Evolutionary conservation across 2,329 filamentous ascomycete species (phyloP).

Genomic region (Aspergillus thermomutatus): DNA sequence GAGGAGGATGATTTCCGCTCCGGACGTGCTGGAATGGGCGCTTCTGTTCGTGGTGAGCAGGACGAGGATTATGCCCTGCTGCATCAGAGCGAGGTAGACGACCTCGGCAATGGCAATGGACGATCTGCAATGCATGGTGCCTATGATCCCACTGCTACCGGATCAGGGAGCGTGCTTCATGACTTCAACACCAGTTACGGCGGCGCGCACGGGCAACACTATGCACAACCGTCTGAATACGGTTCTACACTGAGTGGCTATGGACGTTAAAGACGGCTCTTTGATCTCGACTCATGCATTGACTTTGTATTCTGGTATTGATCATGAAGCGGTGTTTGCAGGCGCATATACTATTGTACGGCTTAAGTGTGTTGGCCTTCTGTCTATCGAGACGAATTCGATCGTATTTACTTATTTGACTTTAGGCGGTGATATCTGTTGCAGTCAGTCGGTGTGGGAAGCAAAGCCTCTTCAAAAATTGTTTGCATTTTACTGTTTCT

Average conservation of each 20-base stretch:
- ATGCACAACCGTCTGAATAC: conserved; percentile 18
- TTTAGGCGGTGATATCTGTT: neutral
- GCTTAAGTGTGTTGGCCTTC: conserved; percentile 12
- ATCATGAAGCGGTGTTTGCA: conserved; percentile 32
- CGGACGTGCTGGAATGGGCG: conserved; percentile 39
- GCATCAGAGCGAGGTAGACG: conserved; percentile 46
- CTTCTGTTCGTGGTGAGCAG: conserved; percentile 38
- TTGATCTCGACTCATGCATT: neutral
- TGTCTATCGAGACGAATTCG: neutral
- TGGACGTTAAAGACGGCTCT: conserved; percentile 2
- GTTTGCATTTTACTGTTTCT: neutral
- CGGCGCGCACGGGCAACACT: conserved; percentile 37
- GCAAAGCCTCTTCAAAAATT: neutral
- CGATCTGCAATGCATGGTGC: conserved; percentile 35
- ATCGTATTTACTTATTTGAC: neutral
- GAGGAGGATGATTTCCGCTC: conserved; percentile 45
- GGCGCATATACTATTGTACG: conserved; percentile 26
- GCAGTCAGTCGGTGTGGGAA: neutral
- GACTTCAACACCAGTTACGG: conserved; percentile 43
- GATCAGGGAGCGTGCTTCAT: conserved; percentile 32
- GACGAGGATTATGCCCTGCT: conserved; percentile 53
- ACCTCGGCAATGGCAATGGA: conserved; percentile 34
- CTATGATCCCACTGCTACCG: conserved; percentile 38
- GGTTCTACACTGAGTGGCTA: conserved; percentile 16
- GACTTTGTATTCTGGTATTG: conserved; percentile 21